Percentiles rank a stretch among this genome's conserved stretches.
Evolutionary conservation across 1,284 basidiomycete genomes (phyloP).

Genomic region (Cryptococcus sp.): DNA sequence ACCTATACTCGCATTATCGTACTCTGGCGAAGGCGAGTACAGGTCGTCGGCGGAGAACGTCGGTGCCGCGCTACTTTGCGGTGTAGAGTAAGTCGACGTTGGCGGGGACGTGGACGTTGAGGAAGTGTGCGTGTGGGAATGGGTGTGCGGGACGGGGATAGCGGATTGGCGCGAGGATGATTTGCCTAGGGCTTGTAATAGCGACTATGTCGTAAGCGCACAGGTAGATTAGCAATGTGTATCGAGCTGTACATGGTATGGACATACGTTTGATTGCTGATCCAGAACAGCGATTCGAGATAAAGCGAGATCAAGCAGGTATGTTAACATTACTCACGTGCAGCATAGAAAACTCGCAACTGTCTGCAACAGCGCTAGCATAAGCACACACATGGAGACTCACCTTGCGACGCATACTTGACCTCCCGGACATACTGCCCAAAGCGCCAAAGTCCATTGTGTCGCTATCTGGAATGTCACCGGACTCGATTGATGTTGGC

Average conservation of each 20-base stretch:
- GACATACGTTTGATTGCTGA: slow-evolving; percentile 25
- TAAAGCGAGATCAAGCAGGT: too few species aligned
- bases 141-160: slow-evolving; percentile 9
- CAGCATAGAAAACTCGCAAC: background rate
- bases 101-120: slow-evolving; percentile 1
- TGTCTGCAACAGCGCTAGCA: background rate
- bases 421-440: slow-evolving; percentile 13
- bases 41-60: slow-evolving; percentile 7
- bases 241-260: background rate
- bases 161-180: slow-evolving; percentile 20
- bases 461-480: background rate
- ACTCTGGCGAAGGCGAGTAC: slow-evolving; percentile 8
- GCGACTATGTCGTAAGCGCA: slow-evolving; percentile 6
- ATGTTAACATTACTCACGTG: background rate
- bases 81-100: slow-evolving; percentile 7
- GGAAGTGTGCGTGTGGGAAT: background rate
- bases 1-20: background rate
- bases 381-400: slow-evolving; percentile 3
- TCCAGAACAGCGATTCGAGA: background rate
- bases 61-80: slow-evolving; percentile 3
- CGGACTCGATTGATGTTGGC: background rate
- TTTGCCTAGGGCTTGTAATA: slow-evolving; percentile 25
- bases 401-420: slow-evolving; percentile 26
- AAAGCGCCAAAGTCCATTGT: slow-evolving; percentile 19
- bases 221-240: background rate